Conservation (phyloP, 371 early-diverging fungal genomes). For the Batkoa obscura region DNA sequence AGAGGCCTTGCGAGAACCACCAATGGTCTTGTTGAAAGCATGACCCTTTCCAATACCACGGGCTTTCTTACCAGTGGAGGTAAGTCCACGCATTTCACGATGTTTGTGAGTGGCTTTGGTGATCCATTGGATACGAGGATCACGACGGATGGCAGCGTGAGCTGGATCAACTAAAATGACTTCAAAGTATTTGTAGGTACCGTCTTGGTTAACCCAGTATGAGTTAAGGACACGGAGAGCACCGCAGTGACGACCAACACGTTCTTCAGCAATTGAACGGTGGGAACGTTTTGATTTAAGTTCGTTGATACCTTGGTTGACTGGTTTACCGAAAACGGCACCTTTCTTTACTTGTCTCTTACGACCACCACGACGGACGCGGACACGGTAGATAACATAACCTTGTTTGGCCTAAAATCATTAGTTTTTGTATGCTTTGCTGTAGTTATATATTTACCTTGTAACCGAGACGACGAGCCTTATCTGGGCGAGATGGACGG, state of each 20-base stretch:
- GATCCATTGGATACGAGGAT: constrained; percentile 98
- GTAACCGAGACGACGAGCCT: constrained; percentile 98
- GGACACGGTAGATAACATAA: constrained; percentile 91
- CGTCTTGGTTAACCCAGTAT: constrained; percentile 98
- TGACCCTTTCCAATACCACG: constrained; percentile 98
- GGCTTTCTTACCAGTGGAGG: constrained; percentile 90
- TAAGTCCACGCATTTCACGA: constrained; percentile 96
- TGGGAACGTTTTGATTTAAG: constrained; percentile 89
- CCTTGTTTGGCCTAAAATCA: constrained; percentile 78
- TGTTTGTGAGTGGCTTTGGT: constrained; percentile 93
- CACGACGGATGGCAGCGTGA: constrained; percentile 95
- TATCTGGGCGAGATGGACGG: constrained; percentile 95
- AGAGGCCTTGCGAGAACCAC: constrained; percentile 73
- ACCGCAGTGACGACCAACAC: constrained; percentile 87
- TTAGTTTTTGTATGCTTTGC: not conserved
- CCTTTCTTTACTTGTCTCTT: constrained; percentile 94
- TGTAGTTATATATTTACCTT: constrained; percentile 21
- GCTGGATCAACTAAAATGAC: constrained; percentile 95
- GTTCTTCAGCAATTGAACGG: constrained; percentile 89
- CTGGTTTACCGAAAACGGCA: constrained; percentile 95
- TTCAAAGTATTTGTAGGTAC: constrained; percentile 97
- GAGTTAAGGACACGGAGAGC: constrained; percentile 95
- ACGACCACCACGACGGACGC: constrained; percentile 97
- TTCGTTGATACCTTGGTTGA: constrained; percentile 91
- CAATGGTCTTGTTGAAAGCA: constrained; percentile 93